Conservation (phyloP, 768 basidiomycete species). For the Crepidotus variabilis region DNA sequence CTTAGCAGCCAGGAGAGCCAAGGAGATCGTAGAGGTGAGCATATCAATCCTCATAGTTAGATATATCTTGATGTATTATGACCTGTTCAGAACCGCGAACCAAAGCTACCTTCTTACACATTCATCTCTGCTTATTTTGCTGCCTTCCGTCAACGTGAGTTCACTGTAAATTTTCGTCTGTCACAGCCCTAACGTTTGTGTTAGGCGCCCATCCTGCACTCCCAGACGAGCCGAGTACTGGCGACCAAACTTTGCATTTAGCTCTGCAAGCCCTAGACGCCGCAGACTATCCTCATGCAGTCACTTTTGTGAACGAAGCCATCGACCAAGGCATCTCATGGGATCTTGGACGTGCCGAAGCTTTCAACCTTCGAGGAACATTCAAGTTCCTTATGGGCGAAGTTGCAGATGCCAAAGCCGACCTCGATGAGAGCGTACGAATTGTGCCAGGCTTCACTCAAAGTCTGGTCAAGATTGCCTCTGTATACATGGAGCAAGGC, state of each 20-base stretch:
- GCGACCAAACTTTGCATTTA: conserved; percentile 79
- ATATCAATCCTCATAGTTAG: background rate
- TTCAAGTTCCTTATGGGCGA: conserved; percentile 95
- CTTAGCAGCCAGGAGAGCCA: conserved; percentile 67
- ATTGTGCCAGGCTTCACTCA: conserved; percentile 74
- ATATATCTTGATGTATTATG: background rate
- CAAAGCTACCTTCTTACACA: conserved; percentile 80
- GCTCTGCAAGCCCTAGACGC: conserved; percentile 83
- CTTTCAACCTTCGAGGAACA: conserved; percentile 89
- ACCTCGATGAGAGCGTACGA: conserved; percentile 73
- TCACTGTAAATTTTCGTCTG: background rate
- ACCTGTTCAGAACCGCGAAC: conserved; percentile 58
- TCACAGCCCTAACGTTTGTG: background rate
- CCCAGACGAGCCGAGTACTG: conserved; percentile 71
- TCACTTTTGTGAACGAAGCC: conserved; percentile 79
- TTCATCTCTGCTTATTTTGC: conserved; percentile 96
- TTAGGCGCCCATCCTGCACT: conserved; percentile 65
- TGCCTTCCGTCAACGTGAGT: conserved; percentile 88
- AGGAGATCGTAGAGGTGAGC: conserved; percentile 66
- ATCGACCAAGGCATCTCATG: conserved; percentile 83
- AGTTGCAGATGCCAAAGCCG: conserved; percentile 74
- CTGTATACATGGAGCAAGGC: conserved; percentile 95
- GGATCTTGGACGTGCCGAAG: conserved; percentile 75
- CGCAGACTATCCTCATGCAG: conserved; percentile 77
- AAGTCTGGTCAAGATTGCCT: conserved; percentile 93